These are phyloP conservation scores for Neofusicoccum sp. DNA, from an alignment of 2,329 filamentous ascomycete species.

Conservation along the genomic window DNA sequence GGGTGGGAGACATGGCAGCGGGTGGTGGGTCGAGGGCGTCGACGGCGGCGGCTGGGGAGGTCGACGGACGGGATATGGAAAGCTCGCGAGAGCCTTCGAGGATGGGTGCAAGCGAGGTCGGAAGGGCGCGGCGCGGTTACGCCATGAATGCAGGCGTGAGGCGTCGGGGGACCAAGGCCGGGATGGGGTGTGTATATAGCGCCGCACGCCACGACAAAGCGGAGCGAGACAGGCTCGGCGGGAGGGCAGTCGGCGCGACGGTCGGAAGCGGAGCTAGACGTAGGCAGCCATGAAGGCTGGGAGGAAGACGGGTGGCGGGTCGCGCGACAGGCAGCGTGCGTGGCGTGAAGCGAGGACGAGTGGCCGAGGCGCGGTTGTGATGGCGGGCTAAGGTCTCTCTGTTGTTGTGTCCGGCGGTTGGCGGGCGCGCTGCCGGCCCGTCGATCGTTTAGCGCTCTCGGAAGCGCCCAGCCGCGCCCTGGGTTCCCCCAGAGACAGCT, in stretches of 20 bases:
- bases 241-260: conserved; percentile 1
- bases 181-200: conserved; percentile 5
- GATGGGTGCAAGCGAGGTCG: background rate
- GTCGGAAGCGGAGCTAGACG: background rate
- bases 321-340: conserved; percentile 6
- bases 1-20: conserved; percentile 51
- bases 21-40: background rate
- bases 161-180: conserved; percentile 5
- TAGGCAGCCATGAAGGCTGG: conserved; percentile 2
- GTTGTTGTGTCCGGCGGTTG: conserved; percentile 12
- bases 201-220: conserved; percentile 3
- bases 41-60: background rate
- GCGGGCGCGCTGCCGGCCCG: background rate
- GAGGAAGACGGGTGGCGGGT: background rate
- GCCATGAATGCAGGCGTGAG: conserved; percentile 14
- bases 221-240: conserved; percentile 7
- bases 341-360: conserved; percentile 13
- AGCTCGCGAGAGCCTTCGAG: background rate
- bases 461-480: background rate
- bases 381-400: conserved; percentile 3
- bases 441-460: conserved; percentile 8
- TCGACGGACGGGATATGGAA: background rate
- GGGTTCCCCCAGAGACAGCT: conserved; percentile 9
- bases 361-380: conserved; percentile 12
- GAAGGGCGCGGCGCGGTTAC: conserved; percentile 2